Base-by-base conservation (phyloP, 1,284 basidiomycete genomes). In the Leccinum subfulvum region DNA sequence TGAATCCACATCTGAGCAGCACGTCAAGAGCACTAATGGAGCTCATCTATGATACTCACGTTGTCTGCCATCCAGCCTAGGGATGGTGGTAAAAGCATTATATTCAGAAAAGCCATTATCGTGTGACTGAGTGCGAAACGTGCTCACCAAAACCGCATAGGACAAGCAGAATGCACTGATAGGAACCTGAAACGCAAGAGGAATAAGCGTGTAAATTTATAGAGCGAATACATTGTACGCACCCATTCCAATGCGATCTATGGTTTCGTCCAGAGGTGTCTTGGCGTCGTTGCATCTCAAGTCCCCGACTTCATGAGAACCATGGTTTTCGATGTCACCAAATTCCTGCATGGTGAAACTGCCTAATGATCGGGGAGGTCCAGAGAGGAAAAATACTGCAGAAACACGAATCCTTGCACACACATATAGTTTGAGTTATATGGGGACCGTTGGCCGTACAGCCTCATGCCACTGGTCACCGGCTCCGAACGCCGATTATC, bases 201-300 rank as follows among this genome's bases (percentile, higher is more conserved):
- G 23, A 57, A 1, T 67, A 37, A 60, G 57, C n/a, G 18, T 9
- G 60, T 53, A 26, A 7, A 47, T 18, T 7, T 3, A 49, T 30
- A 16, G 28, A n/a, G 21, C 2, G 7, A 4, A 21, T 9, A 13
- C 44, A 10, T 14, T n/a, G 53, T 21, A 71, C 75, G 68, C 67
- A 84, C 94, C 94, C 89, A 96, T 95, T 39, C 94, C 94, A 69
- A 96, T 91, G 51, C 86, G 84, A 73, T 95, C 92, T 76, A 96
- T 91, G 1, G 92, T 95, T 73, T 84, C 89, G 77, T 94, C 92
- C 47, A 95, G 80, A 66, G 89, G 88, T 11, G 90, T 90, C 62
- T 88, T 80, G 28, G 76, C 78, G 71, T 26, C 21, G 21, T 90
- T 88, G 57, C 76, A 69, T 11, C 73, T 69, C 21, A 62, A 56